Percentiles rank a stretch among this genome's conserved stretches.
phyloP scores from a whole-genome alignment of 768 basidiomycete species.

The Phylloporus rhodoxanthus region DNA sequence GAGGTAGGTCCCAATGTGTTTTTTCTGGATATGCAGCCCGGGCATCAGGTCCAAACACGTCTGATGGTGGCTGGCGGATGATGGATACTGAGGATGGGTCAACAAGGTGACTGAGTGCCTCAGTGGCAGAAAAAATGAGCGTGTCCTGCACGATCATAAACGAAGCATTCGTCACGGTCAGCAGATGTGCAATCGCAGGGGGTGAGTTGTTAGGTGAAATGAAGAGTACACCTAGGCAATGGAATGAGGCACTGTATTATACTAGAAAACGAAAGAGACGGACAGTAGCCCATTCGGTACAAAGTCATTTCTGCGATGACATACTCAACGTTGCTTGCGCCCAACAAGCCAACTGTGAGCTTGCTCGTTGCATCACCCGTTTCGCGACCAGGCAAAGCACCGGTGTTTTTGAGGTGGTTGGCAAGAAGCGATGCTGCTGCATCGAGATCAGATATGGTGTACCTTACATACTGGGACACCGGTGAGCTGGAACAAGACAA shows the following conservation, averaged over 20 bases:
- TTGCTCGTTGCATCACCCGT: constrained; percentile 22
- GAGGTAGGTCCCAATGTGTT: constrained; percentile 17
- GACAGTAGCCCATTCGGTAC: constrained; percentile 31
- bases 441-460: constrained; percentile 23
- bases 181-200: constrained; percentile 41
- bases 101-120: constrained; percentile 13
- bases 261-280: neutral
- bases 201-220: constrained; percentile 44
- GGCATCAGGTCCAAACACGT: constrained; percentile 13
- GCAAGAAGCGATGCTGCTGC: constrained; percentile 25
- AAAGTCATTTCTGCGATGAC: constrained; percentile 22
- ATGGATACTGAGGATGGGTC: constrained; percentile 20
- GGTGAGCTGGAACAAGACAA: neutral
- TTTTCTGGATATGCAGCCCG: constrained; percentile 17
- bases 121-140: constrained; percentile 9
- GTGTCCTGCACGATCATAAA: constrained; percentile 22
- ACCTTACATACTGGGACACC: constrained; percentile 17
- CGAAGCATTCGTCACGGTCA: constrained; percentile 22
- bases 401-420: constrained; percentile 19
- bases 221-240: constrained; percentile 25
- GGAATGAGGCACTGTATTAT: neutral
- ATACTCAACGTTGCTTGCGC: constrained; percentile 25
- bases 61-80: constrained; percentile 19
- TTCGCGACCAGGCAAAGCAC: constrained; percentile 16
- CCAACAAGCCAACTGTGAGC: constrained; percentile 24